Base-by-base conservation (phyloP, 164 flowering plant species). In the Stephania cephalantha region DNA sequence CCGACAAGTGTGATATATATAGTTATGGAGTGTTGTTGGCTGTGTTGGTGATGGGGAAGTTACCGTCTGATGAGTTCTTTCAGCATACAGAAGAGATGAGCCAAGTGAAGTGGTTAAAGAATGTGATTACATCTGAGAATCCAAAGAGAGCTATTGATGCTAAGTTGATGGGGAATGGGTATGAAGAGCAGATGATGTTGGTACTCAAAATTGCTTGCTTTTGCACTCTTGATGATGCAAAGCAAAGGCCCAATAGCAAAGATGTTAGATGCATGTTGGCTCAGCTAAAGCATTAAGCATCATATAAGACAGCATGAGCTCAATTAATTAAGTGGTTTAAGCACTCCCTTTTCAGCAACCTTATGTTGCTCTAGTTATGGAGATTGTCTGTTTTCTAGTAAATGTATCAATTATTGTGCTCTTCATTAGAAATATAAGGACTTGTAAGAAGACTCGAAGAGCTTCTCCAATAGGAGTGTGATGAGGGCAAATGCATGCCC, bases 181-280 rank as follows among this genome's bases (percentile, higher is more conserved):
- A 25, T 30, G 95, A 93, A 78, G 88, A 85, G 30, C 93, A 95
- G 79, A 93, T 93, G 91, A 86, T 93, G 1, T 81, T 93, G 80
- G 93, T 87, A 63, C 83, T 93, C 46, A 95, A 95, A 82, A 87
- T 93, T 74, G 95, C 99, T 66, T 95, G 93, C 77, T 95, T 91
- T 73, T 95, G 99, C 82, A 91, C 97, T 46, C 35, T 87, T 61
- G 96, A 91, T 25, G 87, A 90, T 64, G 88, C 97, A 1, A 95
- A 90, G 77, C 84, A 86, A 80, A 88, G 99, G 89, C 99, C 99
- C n/a, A 87, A 85, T 78, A 91, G 97, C 58, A 93, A 88, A 82
- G 94, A 93, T 30, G 86, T 87, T n/a, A 77, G 93, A 72, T 53
- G 76, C 72, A 95, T 95, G 99, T 78, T 94, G 80, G 71, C 92